Evolutionary conservation across 805 yeast species (phyloP).

Genomic region (Lipomyces starkeyi): DNA sequence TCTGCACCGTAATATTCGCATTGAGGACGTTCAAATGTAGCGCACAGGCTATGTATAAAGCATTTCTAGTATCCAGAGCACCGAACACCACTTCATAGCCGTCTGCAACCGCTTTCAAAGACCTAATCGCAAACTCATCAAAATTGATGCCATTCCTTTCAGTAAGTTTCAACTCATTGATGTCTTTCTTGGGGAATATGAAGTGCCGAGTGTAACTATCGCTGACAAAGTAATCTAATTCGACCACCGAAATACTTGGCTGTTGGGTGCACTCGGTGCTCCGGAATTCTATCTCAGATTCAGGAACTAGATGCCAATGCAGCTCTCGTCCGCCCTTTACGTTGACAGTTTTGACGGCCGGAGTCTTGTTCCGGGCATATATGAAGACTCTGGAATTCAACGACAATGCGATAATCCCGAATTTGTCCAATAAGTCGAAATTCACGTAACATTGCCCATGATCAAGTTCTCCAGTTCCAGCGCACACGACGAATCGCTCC

Average conservation of each 20-base stretch:
- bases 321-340: background rate
- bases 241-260: slow-evolving; percentile 19
- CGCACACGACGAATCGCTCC: slow-evolving; percentile 15
- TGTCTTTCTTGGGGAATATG: background rate
- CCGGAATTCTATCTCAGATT: slow-evolving; percentile 11
- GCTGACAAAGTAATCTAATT: slow-evolving; percentile 25
- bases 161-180: background rate
- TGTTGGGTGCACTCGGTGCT: background rate
- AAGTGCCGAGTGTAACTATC: slow-evolving; percentile 18
- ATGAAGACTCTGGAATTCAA: slow-evolving; percentile 27
- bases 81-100: slow-evolving; percentile 29
- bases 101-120: slow-evolving; percentile 11
- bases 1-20: slow-evolving; percentile 10
- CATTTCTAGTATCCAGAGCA: slow-evolving; percentile 13
- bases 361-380: background rate
- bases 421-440: slow-evolving; percentile 24
- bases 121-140: slow-evolving; percentile 24
- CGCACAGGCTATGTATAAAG: slow-evolving; percentile 18
- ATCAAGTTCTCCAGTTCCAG: slow-evolving; percentile 35
- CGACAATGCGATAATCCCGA: slow-evolving; percentile 22
- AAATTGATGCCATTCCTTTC: background rate
- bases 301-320: slow-evolving; percentile 26
- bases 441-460: slow-evolving; percentile 9
- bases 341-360: background rate
- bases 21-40: slow-evolving; percentile 18